phyloP scores from a whole-genome alignment of 805 yeast species.

The Starmerella potacharoeniae region DNA sequence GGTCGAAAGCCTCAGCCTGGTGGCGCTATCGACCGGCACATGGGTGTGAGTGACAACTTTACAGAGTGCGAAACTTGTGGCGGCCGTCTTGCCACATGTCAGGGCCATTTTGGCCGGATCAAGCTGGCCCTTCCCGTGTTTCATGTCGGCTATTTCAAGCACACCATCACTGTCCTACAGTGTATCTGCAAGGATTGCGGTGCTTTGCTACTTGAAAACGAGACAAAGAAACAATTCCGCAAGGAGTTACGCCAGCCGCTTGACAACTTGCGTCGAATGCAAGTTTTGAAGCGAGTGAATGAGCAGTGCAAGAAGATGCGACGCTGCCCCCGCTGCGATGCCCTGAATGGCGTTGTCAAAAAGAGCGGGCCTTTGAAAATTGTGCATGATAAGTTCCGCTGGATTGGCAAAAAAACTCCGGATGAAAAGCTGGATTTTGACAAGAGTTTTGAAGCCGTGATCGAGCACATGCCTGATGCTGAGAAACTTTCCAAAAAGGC shows the following conservation, averaged over 20 bases:
- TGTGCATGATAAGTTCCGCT: conserved; percentile 89
- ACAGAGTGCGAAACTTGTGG: conserved; percentile 83
- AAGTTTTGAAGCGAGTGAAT: conserved; percentile 61
- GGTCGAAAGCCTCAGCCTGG: conserved; percentile 70
- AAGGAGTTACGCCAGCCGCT: conserved; percentile 77
- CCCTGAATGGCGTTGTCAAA: conserved; percentile 91
- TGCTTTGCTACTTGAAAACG: conserved; percentile 60
- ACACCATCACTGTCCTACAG: conserved; percentile 77
- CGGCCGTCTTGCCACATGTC: conserved; percentile 86
- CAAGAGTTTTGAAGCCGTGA: conserved; percentile 66
- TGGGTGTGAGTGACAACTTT: conserved; percentile 90
- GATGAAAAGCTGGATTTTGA: conserved; percentile 84
- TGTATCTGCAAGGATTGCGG: conserved; percentile 87
- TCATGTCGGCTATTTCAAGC: conserved; percentile 94
- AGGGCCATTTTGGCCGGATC: conserved; percentile 96
- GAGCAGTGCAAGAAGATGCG: conserved; percentile 96
- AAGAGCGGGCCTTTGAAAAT: conserved; percentile 94
- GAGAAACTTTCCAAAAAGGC: conserved; percentile 79
- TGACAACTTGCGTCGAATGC: conserved; percentile 89
- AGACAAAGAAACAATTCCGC: conserved; percentile 54
- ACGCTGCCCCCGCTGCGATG: conserved; percentile 65
- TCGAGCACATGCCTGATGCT: conserved; percentile 69
- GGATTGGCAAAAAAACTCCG: conserved; percentile 82
- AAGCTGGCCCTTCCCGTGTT: conserved; percentile 89
- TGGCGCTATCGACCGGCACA: conserved; percentile 83